Percentiles rank a stretch among this genome's conserved stretches.
Evolutionary conservation across 2,329 filamentous ascomycete species (phyloP).

Genomic region (Lasiodiplodia theobromae): DNA sequence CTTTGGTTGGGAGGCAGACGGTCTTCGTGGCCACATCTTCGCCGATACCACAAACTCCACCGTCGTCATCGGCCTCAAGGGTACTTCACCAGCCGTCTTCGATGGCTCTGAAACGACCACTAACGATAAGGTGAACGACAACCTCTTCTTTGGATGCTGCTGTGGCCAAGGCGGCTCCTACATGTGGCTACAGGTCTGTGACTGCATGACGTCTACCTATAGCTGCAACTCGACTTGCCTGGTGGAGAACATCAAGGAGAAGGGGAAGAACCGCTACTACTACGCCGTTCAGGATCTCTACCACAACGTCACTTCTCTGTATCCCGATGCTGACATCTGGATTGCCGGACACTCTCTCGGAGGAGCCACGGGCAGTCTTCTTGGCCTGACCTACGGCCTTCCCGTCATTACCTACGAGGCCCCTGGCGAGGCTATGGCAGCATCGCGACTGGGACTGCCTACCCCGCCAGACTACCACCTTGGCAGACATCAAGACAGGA

Average conservation of each 20-base stretch:
- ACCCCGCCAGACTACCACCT: slow-evolving; percentile 80
- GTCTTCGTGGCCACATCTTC: slow-evolving; percentile 90
- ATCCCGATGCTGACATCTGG: slow-evolving; percentile 86
- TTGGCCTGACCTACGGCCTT: slow-evolving; percentile 89
- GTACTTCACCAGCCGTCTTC: slow-evolving; percentile 83
- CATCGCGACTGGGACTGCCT: slow-evolving; percentile 82
- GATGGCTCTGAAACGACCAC: slow-evolving; percentile 97
- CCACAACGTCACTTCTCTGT: slow-evolving; percentile 87
- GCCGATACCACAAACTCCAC: slow-evolving; percentile 85
- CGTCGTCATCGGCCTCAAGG: slow-evolving; percentile 90
- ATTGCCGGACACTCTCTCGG: slow-evolving; percentile 91
- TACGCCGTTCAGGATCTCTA: slow-evolving; percentile 87
- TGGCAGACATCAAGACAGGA: slow-evolving; percentile 57
- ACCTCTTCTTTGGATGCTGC: slow-evolving; percentile 97
- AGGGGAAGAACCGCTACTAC: slow-evolving; percentile 89
- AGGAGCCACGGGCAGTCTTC: slow-evolving; percentile 84
- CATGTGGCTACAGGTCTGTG: slow-evolving; percentile 90
- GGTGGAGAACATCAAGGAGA: slow-evolving; percentile 73
- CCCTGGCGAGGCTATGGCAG: slow-evolving; percentile 87
- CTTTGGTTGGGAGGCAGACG: slow-evolving; percentile 92
- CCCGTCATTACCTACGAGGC: slow-evolving; percentile 94
- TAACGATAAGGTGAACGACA: slow-evolving; percentile 97
- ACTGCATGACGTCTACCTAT: slow-evolving; percentile 87
- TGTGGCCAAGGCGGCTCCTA: slow-evolving; percentile 92
- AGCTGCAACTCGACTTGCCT: slow-evolving; percentile 94